These are phyloP conservation scores for Allantophomopsis lycopodina DNA, from an alignment of 2,329 filamentous ascomycete species.

Conservation along the genomic window DNA sequence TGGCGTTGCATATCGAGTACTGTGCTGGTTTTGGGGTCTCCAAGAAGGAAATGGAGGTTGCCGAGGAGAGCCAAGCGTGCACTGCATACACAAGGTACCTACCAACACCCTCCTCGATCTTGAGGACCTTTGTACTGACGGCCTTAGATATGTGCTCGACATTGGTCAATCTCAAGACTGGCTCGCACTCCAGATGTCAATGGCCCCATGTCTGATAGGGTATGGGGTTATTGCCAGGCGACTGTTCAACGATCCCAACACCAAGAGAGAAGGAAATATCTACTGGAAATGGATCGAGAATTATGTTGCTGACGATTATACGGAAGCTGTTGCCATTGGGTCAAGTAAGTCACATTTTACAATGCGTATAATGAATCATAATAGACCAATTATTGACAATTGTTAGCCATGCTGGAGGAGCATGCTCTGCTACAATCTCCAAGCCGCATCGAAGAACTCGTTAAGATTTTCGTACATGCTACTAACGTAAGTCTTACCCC, in stretches of 20 bases:
- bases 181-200: slow-evolving; percentile 71
- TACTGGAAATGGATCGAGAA: slow-evolving; percentile 92
- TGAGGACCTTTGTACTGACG: slow-evolving; percentile 1
- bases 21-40: slow-evolving; percentile 71
- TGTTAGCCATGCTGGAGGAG: slow-evolving; percentile 58
- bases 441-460: slow-evolving; percentile 64
- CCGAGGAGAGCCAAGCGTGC: slow-evolving; percentile 67
- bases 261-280: slow-evolving; percentile 47
- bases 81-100: slow-evolving; percentile 55
- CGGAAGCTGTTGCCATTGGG: slow-evolving; percentile 55
- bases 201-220: slow-evolving; percentile 81
- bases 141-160: slow-evolving; percentile 66
- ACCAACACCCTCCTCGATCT: not conserved
- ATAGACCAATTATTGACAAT: slow-evolving; percentile 1
- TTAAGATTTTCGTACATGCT: slow-evolving; percentile 75
- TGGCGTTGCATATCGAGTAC: slow-evolving; percentile 68
- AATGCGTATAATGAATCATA: not conserved
- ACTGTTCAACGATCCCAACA: slow-evolving; percentile 48
- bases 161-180: slow-evolving; percentile 79
- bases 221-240: slow-evolving; percentile 70
- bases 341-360: slow-evolving; percentile 36
- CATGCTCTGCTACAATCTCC: slow-evolving; percentile 62
- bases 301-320: slow-evolving; percentile 72
- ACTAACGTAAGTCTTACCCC: slow-evolving; percentile 47
- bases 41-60: slow-evolving; percentile 54